Evolutionary conservation across 192 early-diverging fungal species (phyloP), one percentile per base, ranked within the genome.

Genomic region (Haplosporangium gracile): DNA sequence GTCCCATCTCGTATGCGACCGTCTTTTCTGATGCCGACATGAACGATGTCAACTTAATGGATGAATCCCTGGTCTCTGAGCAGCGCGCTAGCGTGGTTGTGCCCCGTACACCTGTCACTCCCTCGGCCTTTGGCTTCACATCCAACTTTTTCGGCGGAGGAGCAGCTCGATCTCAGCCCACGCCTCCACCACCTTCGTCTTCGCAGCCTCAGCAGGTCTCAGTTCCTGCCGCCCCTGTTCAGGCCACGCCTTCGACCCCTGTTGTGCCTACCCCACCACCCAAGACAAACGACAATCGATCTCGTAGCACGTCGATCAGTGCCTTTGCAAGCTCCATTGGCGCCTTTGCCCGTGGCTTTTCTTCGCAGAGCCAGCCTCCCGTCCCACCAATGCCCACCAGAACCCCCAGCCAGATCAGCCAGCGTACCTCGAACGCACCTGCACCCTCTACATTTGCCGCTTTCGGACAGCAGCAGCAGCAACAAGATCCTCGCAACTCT

Each of bases 1-100:
- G 84, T 11, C 84, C 84, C 63, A 81, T 81, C 53, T 86, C 84
- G 9, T 86, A 86, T 36, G 78, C 84, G 8, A 86, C 84, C 2
- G 84, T 86, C 7, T 86, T 86, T 78, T 86, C 84, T 10, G 87
- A 88, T 78, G 86, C 89, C 36, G 86, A 90, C 68, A 43, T 90
- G 63, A 90, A 88, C 51, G 89, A 90, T 69, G 81, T 90, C 55
- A 88, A 87, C 63, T 68, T 90, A 10, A 65, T 82, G 74, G 89
- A 90, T 73, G 89, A 90, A 24, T 65, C 78, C 9, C 1, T 55
- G 43, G 74, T 34, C 40, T 65, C 60, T 65, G 84, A 71, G 16
- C 80, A 88, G 29, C 79, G 78, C 34, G 77, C 68, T 38, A 85
- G 79, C 70, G 81, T 77, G 15, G 74, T 78, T 47, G 72, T 86